Evolutionary conservation across 2,329 filamentous ascomycete genomes (phyloP).

Genomic region (Trichoderma simmonsii): DNA sequence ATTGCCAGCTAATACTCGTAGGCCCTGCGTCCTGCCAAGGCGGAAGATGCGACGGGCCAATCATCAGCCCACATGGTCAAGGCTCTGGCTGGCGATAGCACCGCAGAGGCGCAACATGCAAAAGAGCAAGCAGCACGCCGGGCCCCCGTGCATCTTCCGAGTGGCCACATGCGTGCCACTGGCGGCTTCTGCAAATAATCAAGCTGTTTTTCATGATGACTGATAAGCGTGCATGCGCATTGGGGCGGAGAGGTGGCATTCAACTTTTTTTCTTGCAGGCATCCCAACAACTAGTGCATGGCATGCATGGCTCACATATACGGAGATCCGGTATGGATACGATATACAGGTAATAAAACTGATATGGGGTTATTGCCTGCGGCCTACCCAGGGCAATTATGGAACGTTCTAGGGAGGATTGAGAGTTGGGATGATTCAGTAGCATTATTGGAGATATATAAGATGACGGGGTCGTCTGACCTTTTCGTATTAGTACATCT

Average conservation of each 20-base stretch:
- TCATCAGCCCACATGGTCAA: conserved; percentile 30
- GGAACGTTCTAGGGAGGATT: not conserved
- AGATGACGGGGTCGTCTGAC: not conserved
- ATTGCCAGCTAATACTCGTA: not conserved
- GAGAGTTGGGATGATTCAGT: not conserved
- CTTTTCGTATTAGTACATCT: not conserved
- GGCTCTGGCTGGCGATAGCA: conserved; percentile 10
- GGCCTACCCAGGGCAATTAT: not conserved
- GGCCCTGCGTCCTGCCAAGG: not conserved
- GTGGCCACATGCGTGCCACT: not conserved
- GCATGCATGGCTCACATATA: not conserved
- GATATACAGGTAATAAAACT: not conserved
- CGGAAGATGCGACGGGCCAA: conserved; percentile 19
- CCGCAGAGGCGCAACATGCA: not conserved
- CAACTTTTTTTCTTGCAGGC: not conserved
- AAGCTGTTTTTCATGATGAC: not conserved
- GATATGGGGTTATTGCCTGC: not conserved
- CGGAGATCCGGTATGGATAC: not conserved
- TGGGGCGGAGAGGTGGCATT: not conserved
- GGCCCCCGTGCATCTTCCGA: not conserved
- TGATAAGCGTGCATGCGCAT: not conserved
- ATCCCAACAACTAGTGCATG: not conserved
- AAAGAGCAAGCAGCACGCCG: not conserved
- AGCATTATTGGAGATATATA: not conserved
- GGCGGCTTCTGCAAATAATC: not conserved